phyloP scores from a whole-genome alignment of 305 asterid genomes.

The Plantago coronopus region DNA sequence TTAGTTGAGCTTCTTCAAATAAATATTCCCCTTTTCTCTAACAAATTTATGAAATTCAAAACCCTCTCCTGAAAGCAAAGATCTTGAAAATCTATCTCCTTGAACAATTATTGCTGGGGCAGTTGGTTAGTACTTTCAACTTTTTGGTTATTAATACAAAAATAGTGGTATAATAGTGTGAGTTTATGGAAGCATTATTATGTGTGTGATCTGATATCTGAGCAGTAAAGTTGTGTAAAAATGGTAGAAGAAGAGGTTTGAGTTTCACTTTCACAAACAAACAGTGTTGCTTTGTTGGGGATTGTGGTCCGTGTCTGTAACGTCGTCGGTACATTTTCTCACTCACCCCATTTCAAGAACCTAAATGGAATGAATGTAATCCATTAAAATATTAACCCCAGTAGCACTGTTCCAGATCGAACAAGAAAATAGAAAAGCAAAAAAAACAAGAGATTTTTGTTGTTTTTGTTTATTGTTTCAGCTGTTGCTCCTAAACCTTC shows the following conservation, averaged over 20 bases:
- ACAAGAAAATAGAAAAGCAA: background rate
- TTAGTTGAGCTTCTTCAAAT: too few species aligned
- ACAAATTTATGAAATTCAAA: too few species aligned
- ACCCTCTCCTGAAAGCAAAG: too few species aligned
- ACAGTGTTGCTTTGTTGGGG: slow-evolving; percentile 17
- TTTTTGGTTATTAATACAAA: background rate
- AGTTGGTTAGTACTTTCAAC: background rate
- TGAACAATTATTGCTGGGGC: background rate
- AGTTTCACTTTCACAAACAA: background rate
- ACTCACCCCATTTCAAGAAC: background rate
- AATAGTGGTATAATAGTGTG: background rate
- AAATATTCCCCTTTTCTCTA: too few species aligned
- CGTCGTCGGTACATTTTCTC: slow-evolving; percentile 21
- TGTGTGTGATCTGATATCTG: background rate
- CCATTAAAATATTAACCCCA: background rate
- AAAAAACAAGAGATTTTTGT: background rate
- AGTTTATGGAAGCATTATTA: background rate
- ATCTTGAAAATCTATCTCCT: background rate
- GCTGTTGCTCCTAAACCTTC: too few species aligned
- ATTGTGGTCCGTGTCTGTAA: slow-evolving; percentile 35
- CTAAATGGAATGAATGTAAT: background rate
- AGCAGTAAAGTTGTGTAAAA: background rate
- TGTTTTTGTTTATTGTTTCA: background rate
- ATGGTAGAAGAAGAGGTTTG: background rate
- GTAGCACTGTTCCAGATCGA: background rate